Percentiles rank a stretch among this genome's conserved stretches.
phyloP scores from a whole-genome alignment of 140 eudicot species.

The Senecio squalidus region DNA sequence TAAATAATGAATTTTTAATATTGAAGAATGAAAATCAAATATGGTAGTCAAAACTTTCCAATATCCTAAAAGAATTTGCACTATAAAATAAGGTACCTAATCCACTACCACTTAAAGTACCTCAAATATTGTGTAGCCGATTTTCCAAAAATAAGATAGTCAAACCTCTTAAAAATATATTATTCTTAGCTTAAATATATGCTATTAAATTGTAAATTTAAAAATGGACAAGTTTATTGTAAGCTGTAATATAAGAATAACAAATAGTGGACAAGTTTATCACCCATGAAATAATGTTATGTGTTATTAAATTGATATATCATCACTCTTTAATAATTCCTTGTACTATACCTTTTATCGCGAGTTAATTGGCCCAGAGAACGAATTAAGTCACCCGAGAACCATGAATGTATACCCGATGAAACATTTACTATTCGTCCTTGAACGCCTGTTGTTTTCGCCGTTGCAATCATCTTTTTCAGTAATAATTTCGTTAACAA shows the following conservation, averaged over 20 bases:
- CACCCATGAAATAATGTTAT: no score
- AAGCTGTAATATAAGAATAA: no score
- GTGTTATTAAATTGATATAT: no score
- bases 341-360: conserved; percentile 43
- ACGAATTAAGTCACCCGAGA: conserved; percentile 69
- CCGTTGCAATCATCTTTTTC: conserved; percentile 69
- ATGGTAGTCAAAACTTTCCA: not conserved
- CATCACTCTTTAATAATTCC: no score
- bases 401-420: conserved; percentile 87
- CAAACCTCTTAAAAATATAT: not conserved
- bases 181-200: not conserved
- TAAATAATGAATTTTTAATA: no score
- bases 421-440: conserved; percentile 95
- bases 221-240: not conserved
- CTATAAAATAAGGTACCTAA: not conserved
- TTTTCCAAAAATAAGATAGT: not conserved
- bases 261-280: no score
- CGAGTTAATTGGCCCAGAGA: conserved; percentile 58
- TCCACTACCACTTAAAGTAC: conserved; percentile 9
- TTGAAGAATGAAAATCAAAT: not conserved
- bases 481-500: conserved; percentile 73
- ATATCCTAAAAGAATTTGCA: not conserved
- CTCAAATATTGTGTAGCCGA: conserved; percentile 5
- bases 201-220: no score
- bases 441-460: conserved; percentile 53